phyloP scores from a whole-genome alignment of 2,329 filamentous ascomycete genomes.

The Orbilia quercus region DNA sequence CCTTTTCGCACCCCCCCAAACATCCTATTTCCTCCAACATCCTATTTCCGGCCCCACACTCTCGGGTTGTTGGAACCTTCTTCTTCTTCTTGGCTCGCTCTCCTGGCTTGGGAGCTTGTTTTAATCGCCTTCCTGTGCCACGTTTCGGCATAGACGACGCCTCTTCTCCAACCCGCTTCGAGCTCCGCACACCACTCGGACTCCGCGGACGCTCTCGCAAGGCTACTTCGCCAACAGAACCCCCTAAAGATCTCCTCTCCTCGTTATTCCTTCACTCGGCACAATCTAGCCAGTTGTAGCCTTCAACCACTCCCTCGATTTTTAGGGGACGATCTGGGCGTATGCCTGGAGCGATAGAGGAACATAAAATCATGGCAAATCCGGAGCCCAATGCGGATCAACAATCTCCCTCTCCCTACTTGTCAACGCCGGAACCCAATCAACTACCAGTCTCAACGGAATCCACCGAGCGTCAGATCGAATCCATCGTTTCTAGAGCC shows the following conservation, averaged over 20 bases:
- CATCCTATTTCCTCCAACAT: not conserved
- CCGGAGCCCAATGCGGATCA: conserved; percentile 46
- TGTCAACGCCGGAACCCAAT: conserved; percentile 39
- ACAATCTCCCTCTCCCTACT: conserved; percentile 46
- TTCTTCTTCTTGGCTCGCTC: conserved; percentile 9
- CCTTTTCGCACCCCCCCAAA: conserved; percentile 9
- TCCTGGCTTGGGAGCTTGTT: not conserved
- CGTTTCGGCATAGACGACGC: conserved; percentile 41
- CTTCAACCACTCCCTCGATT: not conserved
- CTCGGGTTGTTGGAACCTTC: conserved; percentile 4
- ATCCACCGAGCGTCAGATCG: conserved; percentile 33
- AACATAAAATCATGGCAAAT: conserved; percentile 48
- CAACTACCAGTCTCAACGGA: conserved; percentile 30
- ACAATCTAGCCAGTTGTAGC: not conserved
- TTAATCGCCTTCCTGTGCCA: conserved; percentile 38
- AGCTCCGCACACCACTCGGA: conserved; percentile 15
- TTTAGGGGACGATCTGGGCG: conserved; percentile 31
- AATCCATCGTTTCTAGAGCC: conserved; percentile 32
- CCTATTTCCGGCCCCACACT: not conserved
- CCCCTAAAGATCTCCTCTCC: not conserved
- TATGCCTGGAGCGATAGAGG: conserved; percentile 38
- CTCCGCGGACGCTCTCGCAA: conserved; percentile 25
- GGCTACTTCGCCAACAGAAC: conserved; percentile 9
- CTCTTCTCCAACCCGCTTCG: conserved; percentile 13
- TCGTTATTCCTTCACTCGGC: conserved; percentile 1